Evolutionary conservation across 2,329 filamentous ascomycete species (phyloP), one percentile per base, ranked within the genome.

Genomic region (Lachnellula arida): DNA sequence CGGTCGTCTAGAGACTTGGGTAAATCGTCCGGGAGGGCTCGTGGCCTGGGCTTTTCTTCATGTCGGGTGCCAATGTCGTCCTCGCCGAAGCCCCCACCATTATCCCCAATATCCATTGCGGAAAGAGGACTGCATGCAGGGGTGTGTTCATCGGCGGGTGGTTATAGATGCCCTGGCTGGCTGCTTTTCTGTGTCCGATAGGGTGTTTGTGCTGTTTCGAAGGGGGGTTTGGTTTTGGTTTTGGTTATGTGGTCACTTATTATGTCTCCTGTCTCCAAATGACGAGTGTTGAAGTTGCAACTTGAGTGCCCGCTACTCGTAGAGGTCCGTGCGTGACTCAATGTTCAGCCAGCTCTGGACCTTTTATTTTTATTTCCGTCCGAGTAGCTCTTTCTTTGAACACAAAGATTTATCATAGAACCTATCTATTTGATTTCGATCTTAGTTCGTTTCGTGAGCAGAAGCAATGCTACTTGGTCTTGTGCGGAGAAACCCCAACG

Each of bases 1-100:
- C 94, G 85, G 76, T 99, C 94, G 72, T 99, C 88, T 54, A 99
- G 82, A 12, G 92, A 96, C 63, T 83, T 94, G 11, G 94, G 94
- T 37, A 99, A 82, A 73, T 99, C 94, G 63, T 82, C 76, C 42
- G 94, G 94, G 50, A 97, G 82, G 59, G 71, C 63, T 58, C 75
- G 42, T 44, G 42, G 42, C 19, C 12, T 75, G 57, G 79, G 75
- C 74, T 12, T 22, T 72, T 59, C 70, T 64, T 63, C 51, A 53
- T 49, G 22, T 8, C 11, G 28, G 28, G 28, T 32, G 49, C 50
- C 50, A 73, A 42, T 42, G 42, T 44, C 75, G 63, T 83, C 77
- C 65, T 79, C 82, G 4, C 86, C 88, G 72, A 89, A 86, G 4
- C 71, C 70, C 51, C 70, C 72, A 69, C 70, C 72, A 69, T 75